Percentiles rank a stretch among this genome's conserved stretches.
phyloP scores from a whole-genome alignment of 176 grass and related monocot genomes.

The Tuctoria greenei region DNA sequence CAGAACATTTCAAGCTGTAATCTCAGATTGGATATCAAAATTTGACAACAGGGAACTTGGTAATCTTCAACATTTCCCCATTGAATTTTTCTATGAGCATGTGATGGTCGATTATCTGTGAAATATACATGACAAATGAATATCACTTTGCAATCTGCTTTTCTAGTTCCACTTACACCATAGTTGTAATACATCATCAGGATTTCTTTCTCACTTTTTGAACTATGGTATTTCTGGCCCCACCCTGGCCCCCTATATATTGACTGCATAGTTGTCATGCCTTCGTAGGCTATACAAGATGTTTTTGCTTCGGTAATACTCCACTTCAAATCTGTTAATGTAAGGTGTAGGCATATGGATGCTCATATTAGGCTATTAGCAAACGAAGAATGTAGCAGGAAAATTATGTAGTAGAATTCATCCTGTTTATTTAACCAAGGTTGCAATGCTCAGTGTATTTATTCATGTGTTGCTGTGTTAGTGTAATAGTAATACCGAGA shows the following conservation, averaged over 20 bases:
- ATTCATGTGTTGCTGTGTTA: background rate
- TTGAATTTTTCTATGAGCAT: conserved; percentile 11
- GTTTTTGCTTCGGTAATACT: background rate
- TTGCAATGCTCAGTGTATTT: background rate
- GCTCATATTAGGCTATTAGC: background rate
- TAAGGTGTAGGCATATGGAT: background rate
- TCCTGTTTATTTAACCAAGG: background rate
- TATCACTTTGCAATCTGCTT: background rate
- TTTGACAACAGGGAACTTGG: conserved; percentile 92
- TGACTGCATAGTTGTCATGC: background rate
- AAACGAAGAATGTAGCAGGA: background rate
- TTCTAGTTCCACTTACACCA: background rate
- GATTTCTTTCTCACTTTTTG: background rate
- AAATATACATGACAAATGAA: conserved; percentile 9
- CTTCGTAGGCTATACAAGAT: background rate
- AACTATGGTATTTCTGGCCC: background rate
- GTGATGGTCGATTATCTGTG: background rate
- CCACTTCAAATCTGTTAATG: background rate
- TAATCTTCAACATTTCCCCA: conserved; percentile 35
- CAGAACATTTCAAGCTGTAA: conserved; percentile 76
- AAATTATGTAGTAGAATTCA: background rate
- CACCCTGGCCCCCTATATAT: background rate
- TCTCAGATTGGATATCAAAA: conserved; percentile 84
- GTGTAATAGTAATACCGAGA: background rate
- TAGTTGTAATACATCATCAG: background rate